Conservation (phyloP, 2,329 filamentous ascomycete genomes). For the Fusarium chuoi region DNA sequence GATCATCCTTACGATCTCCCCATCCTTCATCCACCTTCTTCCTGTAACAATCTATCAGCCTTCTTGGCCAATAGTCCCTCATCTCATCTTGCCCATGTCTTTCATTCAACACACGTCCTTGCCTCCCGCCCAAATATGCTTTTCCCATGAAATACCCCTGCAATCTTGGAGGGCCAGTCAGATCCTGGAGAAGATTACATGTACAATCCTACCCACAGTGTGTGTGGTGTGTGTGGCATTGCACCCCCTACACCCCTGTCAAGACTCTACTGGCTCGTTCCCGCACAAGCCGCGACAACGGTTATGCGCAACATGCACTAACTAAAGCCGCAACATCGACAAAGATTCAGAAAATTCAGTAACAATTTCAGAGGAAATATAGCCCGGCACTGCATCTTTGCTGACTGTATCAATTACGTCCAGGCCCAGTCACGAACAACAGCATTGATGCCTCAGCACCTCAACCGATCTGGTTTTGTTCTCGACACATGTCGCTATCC, state of each 20-base stretch:
- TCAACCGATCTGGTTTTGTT: background rate
- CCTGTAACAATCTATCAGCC: slow-evolving; percentile 10
- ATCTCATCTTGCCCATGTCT: slow-evolving; percentile 37
- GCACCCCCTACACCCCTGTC: slow-evolving; percentile 38
- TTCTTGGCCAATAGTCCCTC: slow-evolving; percentile 21
- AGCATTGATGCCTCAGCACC: background rate
- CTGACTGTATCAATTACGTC: slow-evolving; percentile 24
- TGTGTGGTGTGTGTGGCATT: slow-evolving; percentile 15
- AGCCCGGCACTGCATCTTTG: slow-evolving; percentile 23
- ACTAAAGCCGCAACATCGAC: slow-evolving; percentile 59
- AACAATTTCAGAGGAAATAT: slow-evolving; percentile 50
- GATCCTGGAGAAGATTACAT: slow-evolving; percentile 17
- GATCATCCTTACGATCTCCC: slow-evolving; percentile 41
- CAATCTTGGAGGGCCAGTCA: slow-evolving; percentile 20
- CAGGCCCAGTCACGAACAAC: background rate
- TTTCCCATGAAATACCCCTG: slow-evolving; percentile 31
- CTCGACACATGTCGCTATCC: background rate
- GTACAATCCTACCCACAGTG: slow-evolving; percentile 13
- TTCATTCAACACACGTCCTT: slow-evolving; percentile 28
- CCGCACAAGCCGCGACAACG: slow-evolving; percentile 56
- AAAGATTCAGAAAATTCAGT: slow-evolving; percentile 56
- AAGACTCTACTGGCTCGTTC: slow-evolving; percentile 53
- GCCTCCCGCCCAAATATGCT: slow-evolving; percentile 28
- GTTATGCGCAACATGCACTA: slow-evolving; percentile 66
- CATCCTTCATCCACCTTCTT: slow-evolving; percentile 30